Percentiles rank a stretch among this genome's conserved stretches.
Conservation (phyloP, 1,284 basidiomycete genomes). For the Fistulina hepatica region DNA sequence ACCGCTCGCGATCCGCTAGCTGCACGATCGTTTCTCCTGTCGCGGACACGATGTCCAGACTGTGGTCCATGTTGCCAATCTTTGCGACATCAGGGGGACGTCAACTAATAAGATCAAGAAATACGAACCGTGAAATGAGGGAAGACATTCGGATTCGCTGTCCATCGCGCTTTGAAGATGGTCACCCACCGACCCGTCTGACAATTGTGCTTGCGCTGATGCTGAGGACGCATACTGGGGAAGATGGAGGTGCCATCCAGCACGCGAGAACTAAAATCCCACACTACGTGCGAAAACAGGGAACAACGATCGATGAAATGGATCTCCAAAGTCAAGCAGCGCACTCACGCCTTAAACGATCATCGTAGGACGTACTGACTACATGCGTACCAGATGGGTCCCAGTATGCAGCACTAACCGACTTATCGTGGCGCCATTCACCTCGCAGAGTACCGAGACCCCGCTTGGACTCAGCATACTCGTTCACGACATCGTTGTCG, state of each 20-base stretch:
- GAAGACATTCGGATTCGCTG: conserved; percentile 60
- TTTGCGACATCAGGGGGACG: no score
- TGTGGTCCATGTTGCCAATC: conserved; percentile 68
- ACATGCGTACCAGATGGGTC: conserved; percentile 64
- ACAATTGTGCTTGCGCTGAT: conserved; percentile 55
- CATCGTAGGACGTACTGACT: conserved; percentile 73
- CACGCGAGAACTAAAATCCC: conserved; percentile 47
- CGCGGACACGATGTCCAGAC: conserved; percentile 56
- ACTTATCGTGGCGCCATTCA: conserved; percentile 59
- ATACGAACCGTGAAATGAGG: conserved; percentile 78
- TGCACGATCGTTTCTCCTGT: conserved; percentile 56
- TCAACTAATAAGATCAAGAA: no score
- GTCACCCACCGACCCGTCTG: conserved; percentile 77
- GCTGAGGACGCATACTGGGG: conserved; percentile 50
- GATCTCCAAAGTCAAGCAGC: conserved; percentile 7
- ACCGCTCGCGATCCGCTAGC: conserved; percentile 48
- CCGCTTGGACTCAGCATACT: conserved; percentile 36
- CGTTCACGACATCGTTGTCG: conserved; percentile 35
- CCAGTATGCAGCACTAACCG: conserved; percentile 74
- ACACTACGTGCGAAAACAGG: conserved; percentile 36
- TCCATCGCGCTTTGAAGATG: conserved; percentile 65
- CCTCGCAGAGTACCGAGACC: conserved; percentile 47
- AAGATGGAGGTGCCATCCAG: conserved; percentile 38
- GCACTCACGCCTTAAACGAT: conserved; percentile 52
- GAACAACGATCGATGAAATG: conserved; percentile 2